Evolutionary conservation across 208 protist genomes (phyloP).

Genomic region (Wallacemonas sp.): DNA sequence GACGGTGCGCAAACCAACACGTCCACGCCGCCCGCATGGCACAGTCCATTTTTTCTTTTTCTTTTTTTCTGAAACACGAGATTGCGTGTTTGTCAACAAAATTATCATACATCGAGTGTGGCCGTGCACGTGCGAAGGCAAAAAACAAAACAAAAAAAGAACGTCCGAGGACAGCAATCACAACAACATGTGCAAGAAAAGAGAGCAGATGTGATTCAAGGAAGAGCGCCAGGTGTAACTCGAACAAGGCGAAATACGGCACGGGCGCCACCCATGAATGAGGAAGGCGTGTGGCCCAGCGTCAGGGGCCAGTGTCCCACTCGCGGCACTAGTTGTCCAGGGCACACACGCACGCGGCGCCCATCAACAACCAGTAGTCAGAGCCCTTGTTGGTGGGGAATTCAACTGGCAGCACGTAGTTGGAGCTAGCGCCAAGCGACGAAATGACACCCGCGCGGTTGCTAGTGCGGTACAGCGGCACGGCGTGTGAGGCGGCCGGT

Average conservation of each 20-base stretch:
- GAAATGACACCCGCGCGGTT: slow-evolving; percentile 93
- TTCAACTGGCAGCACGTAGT: slow-evolving; percentile 93
- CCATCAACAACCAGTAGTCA: slow-evolving; percentile 92
- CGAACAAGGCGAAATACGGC: background rate
- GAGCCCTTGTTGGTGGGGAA: slow-evolving; percentile 73
- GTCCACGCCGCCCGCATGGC: too few relatives aligned
- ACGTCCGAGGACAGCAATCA: too few relatives aligned
- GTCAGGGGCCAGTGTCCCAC: too few relatives aligned
- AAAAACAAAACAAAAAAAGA: too few relatives aligned
- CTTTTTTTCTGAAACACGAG: too few relatives aligned
- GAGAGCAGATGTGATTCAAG: background rate
- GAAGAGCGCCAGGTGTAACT: background rate
- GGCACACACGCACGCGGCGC: slow-evolving; percentile 87
- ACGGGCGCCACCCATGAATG: background rate
- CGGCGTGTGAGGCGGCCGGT: slow-evolving; percentile 58
- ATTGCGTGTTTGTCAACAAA: too few relatives aligned
- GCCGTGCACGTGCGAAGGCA: too few relatives aligned
- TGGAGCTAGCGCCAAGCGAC: slow-evolving; percentile 95
- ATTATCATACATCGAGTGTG: too few relatives aligned
- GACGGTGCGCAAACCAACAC: too few relatives aligned
- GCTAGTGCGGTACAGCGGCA: slow-evolving; percentile 96
- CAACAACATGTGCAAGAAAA: too few relatives aligned
- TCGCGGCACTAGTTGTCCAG: slow-evolving; percentile 69
- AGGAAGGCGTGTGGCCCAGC: background rate
- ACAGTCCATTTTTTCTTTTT: too few relatives aligned